phyloP scores from a whole-genome alignment of 1,284 basidiomycete species.

The Fistulina hepatica region DNA sequence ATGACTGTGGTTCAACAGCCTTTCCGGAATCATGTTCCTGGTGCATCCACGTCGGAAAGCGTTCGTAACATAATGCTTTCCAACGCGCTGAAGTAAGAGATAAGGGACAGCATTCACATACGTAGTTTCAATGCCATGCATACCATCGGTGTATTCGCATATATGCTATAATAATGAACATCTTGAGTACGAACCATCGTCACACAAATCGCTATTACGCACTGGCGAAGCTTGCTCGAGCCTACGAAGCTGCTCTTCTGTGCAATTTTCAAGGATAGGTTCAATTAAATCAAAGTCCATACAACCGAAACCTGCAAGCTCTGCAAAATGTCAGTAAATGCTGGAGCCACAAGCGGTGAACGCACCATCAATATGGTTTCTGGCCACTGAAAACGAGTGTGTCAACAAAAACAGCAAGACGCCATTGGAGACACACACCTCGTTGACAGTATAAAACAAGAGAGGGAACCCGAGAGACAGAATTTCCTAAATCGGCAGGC shows the following conservation, averaged over 20 bases:
- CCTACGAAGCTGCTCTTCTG: conserved; percentile 52
- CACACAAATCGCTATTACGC: conserved; percentile 20
- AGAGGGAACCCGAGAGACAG: too few relatives aligned
- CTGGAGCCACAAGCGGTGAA: too few relatives aligned
- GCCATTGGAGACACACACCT: too few relatives aligned
- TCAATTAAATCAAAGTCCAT: conserved; percentile 51
- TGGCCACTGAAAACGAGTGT: too few relatives aligned
- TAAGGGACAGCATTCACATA: conserved; percentile 11
- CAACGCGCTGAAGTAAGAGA: conserved; percentile 46
- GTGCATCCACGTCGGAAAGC: conserved; percentile 42
- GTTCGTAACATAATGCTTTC: conserved; percentile 50
- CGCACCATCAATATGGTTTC: too few relatives aligned
- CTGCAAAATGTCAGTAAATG: too few relatives aligned
- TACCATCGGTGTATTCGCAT: conserved; percentile 47
- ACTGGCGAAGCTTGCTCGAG: conserved; percentile 63
- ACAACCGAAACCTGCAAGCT: too few relatives aligned
- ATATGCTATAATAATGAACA: conserved; percentile 32
- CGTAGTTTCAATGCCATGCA: conserved; percentile 12
- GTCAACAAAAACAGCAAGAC: too few relatives aligned
- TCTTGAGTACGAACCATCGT: conserved; percentile 8
- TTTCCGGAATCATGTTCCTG: conserved; percentile 29
- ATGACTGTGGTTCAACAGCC: conserved; percentile 41
- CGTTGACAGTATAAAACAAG: too few relatives aligned
- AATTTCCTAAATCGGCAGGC: too few relatives aligned
- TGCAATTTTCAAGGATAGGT: conserved; percentile 63